Conservation (phyloP, 768 basidiomycete species). For the Phylloporus sp. region DNA sequence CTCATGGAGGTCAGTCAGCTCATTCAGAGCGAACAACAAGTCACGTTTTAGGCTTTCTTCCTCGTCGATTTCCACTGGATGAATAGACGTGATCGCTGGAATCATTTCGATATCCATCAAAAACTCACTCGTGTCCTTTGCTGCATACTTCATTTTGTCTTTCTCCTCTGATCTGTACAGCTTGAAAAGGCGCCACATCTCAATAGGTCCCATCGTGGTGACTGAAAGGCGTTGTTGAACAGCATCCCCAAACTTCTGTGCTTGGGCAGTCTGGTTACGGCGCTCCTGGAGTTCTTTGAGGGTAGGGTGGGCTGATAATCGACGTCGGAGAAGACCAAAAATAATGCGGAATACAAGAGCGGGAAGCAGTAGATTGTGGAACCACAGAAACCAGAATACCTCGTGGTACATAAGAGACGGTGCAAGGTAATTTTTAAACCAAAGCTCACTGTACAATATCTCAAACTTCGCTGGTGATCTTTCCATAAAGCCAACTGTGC, state of each 20-base stretch:
- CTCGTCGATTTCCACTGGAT: conserved; percentile 11
- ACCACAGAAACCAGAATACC: conserved; percentile 67
- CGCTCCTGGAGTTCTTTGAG: conserved; percentile 50
- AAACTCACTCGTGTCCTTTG: conserved; percentile 7
- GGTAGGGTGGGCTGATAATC: conserved; percentile 52
- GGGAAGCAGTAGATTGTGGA: conserved; percentile 52
- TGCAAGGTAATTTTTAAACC: background rate
- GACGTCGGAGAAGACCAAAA: conserved; percentile 45
- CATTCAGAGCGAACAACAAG: conserved; percentile 39
- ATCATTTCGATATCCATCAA: background rate
- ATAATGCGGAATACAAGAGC: conserved; percentile 46
- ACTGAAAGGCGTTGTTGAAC: conserved; percentile 44
- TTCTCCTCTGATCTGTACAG: conserved; percentile 38
- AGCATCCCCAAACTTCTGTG: conserved; percentile 50
- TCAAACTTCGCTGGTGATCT: conserved; percentile 42
- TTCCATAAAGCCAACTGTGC: conserved; percentile 53
- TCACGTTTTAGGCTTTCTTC: conserved; percentile 43
- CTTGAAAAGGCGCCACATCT: conserved; percentile 51
- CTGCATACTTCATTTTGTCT: conserved; percentile 28
- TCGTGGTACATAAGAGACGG: conserved; percentile 21
- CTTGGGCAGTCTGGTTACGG: conserved; percentile 44
- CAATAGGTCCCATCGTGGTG: conserved; percentile 46
- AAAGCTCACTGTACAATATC: conserved; percentile 49
- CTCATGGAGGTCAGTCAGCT: conserved; percentile 60
- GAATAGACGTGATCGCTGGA: background rate